A percentile compares a stretch with the other conserved stretches of the same genome.
Conservation (phyloP, 345 rosid genomes). For the Punica granatum region DNA sequence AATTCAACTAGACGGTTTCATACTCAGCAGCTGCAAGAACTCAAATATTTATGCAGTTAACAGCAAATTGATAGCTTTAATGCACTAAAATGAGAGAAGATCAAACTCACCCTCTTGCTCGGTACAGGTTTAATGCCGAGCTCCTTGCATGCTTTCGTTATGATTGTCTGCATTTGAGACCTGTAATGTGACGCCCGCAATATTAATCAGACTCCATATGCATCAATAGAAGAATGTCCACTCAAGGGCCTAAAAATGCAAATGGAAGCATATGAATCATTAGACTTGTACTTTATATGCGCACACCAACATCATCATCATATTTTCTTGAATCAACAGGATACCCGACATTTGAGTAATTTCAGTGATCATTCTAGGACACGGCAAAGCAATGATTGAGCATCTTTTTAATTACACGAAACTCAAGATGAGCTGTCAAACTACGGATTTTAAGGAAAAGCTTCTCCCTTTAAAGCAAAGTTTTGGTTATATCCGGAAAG, state of each 20-base stretch:
- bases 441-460: not conserved
- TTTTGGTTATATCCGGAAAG: no score
- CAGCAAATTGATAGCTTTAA: not conserved
- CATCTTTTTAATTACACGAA: not conserved
- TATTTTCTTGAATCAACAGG: not conserved
- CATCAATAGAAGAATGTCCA: not conserved
- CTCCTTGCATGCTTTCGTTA: slow-evolving; percentile 75
- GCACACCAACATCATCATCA: not conserved
- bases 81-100: not conserved
- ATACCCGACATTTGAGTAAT: no score
- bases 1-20: not conserved
- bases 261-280: no score
- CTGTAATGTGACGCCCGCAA: slow-evolving; percentile 24
- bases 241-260: not conserved
- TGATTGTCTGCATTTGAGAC: slow-evolving; percentile 96
- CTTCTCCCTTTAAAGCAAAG: no score
- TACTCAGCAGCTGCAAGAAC: not conserved
- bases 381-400: not conserved
- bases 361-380: not conserved
- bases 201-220: not conserved
- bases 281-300: not conserved
- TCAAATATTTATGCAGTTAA: not conserved
- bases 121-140: slow-evolving; percentile 76
- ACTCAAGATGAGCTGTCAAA: not conserved
- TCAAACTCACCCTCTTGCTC: slow-evolving; percentile 64